Evolutionary conservation across 2,329 filamentous ascomycete species (phyloP), one percentile per base, ranked within the genome.

Genomic region (Colletotrichum eleusines): DNA sequence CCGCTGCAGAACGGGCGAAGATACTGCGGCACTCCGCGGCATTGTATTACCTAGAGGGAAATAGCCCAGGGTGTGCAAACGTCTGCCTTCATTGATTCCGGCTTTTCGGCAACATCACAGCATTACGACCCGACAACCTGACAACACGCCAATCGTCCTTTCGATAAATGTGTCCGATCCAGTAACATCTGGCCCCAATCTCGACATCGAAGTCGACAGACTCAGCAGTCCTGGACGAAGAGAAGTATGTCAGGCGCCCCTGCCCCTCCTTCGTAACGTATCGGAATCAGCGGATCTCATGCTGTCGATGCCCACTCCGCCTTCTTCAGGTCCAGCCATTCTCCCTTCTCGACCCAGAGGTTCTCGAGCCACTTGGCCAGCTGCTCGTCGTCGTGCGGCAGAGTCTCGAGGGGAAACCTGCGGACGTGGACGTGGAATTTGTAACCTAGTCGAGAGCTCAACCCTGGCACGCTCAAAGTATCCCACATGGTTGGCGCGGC

Each of bases 401-500:
- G 77, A 44, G 84, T 81, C 60, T 83, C 82, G n/a, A 88, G 78
- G 2, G 81, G 79, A 72, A 86, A 88, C 50, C 84, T 80, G 54
- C 84, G 80, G 23, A 81, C 81, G 73, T 88, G 84, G 28, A 88
- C 81, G 74, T 88, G 84, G 73, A 88, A 87, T 70, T 80, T 80
- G 75, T 82, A 86, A 38, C 80, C 84, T 63, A 75, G 74, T 40
- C 77, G 78, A 35, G 74, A 73, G 73, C 81, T 84, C 63, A 88
- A 72, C 9, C 75, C 72, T 0, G 80, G 77, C 12, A 81, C 75
- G 71, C 83, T 83, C 48, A 88, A 76, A 14, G 85, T 86, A 66
- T 88, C 82, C 85, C 85, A 88, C 75, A 88, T 88, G 16, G 80
- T 81, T 16, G 86, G 86, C 2, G 84, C 84, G 55, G 79, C 76